These are phyloP conservation scores for Friedmanniomyces endolithicus DNA, from an alignment of 495 filamentous ascomycete genomes.

Conservation along the genomic window DNA sequence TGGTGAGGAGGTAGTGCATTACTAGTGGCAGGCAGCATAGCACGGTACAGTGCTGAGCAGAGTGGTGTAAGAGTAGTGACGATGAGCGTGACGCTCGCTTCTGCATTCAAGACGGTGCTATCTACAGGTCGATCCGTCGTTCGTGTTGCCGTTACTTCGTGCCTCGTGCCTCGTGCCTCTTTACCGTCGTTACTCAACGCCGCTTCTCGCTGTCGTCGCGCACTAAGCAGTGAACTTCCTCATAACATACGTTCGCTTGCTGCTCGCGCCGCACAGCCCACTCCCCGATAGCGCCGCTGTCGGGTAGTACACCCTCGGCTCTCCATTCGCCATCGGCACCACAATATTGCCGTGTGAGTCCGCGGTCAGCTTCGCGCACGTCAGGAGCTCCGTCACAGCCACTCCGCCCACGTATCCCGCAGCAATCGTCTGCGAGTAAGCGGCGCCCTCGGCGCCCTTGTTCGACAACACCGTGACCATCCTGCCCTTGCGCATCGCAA, in stretches of 20 bases:
- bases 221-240: too few relatives aligned
- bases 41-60: too few relatives aligned
- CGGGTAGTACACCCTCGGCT: conserved; percentile 25
- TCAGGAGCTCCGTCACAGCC: conserved; percentile 35
- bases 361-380: conserved; percentile 34
- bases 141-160: too few relatives aligned
- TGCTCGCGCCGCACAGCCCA: conserved; percentile 22
- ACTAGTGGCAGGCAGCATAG: too few relatives aligned
- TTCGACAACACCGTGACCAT: conserved; percentile 53
- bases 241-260: background rate
- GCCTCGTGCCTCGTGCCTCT: too few relatives aligned
- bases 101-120: too few relatives aligned
- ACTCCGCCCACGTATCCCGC: conserved; percentile 29
- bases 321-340: conserved; percentile 23
- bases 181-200: too few relatives aligned
- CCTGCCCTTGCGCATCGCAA: conserved; percentile 60
- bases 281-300: conserved; percentile 13
- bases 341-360: conserved; percentile 22
- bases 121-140: too few relatives aligned
- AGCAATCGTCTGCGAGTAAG: conserved; percentile 37
- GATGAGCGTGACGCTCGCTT: too few relatives aligned
- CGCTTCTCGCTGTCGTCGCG: too few relatives aligned
- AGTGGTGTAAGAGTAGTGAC: too few relatives aligned
- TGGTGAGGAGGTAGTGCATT: background rate
- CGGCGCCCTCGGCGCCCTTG: conserved; percentile 35